Base-by-base conservation (phyloP, 345 rosid species). In the Populus deltoides region DNA sequence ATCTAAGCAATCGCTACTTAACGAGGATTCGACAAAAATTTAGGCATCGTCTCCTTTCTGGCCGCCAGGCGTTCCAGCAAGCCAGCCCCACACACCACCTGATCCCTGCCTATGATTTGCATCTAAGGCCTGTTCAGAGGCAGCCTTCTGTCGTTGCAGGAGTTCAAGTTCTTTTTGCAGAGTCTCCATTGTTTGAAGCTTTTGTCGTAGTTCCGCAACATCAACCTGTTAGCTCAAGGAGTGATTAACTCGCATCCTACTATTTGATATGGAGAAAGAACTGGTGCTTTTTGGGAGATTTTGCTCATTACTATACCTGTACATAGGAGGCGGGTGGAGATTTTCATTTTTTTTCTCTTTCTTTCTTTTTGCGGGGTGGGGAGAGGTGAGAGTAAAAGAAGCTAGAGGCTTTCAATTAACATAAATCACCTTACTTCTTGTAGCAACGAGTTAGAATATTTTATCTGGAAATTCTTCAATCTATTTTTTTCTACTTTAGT, bases 51-150 rank as follows among this genome's bases (percentile, higher is more conserved):
- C 79, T 2, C 27, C 81, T 3, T 76, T 75, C 68, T 78, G 69
- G 76, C 68, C 17, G 7, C 83, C 86, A 51, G 98, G 92, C 73
- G 88, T 63, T 79, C 99, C 98, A 0, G 97, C 97, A 27, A 97
- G 91, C 99, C 99, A 97, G 59, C 97, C 93, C 99, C 99, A 97
- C 74, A 97, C 92, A 5, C 99, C 94, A 53, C 97, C 90, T 0
- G 99, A 94, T 75, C 93, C 81, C 80, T 94, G 97, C 85, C 87
- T 85, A 77, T 85, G 87, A 83, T 86, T 92, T 66, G 97, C 92
- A 24, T 81, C 87, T 43, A 90, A 79, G 69, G 91, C 94, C 6
- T 97, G 89, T 85, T 92, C 99, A 1, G 99, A 94, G 20, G 96
- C 96, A 16, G 99, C 99, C 85, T 91, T 92, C 81, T 97, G 99